Evolutionary conservation across 257 asterid genomes (phyloP).

Genomic region (Ophiorrhiza pumila): DNA sequence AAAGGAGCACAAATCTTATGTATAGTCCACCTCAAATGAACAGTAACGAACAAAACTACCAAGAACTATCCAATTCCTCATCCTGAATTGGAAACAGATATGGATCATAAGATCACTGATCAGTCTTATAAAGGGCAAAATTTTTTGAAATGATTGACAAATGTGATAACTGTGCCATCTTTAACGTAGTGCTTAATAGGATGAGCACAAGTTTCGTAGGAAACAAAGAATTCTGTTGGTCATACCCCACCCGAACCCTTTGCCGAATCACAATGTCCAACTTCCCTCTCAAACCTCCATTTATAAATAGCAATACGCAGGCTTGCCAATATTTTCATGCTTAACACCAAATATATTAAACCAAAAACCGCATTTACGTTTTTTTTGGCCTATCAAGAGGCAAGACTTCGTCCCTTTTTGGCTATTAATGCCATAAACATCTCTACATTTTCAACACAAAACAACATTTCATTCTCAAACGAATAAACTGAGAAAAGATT

Average conservation of each 20-base stretch:
- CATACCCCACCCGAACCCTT: conserved; percentile 10
- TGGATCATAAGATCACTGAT: no score
- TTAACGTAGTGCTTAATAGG: conserved; percentile 7
- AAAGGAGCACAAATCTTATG: neutral
- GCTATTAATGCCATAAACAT: conserved; percentile 2
- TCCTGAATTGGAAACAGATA: neutral
- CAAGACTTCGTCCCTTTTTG: neutral
- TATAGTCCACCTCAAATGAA: neutral
- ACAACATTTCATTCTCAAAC: conserved; percentile 7
- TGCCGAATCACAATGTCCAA: neutral
- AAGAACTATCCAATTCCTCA: neutral
- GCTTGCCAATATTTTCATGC: neutral
- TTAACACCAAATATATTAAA: conserved; percentile 7
- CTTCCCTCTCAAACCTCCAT: neutral
- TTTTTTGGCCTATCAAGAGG: neutral
- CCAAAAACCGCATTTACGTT: neutral
- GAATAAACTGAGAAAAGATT: conserved; percentile 19
- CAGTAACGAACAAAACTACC: neutral
- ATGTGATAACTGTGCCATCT: no score
- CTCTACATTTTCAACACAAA: neutral
- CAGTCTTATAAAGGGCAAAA: neutral
- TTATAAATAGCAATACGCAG: conserved; percentile 6
- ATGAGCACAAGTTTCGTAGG: conserved; percentile 13
- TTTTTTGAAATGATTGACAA: neutral
- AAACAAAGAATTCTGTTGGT: neutral